A percentile compares a stretch with the other conserved stretches of the same genome.
Conservation (phyloP, 2,329 filamentous ascomycete genomes). For the Sarocladium oryzae region DNA sequence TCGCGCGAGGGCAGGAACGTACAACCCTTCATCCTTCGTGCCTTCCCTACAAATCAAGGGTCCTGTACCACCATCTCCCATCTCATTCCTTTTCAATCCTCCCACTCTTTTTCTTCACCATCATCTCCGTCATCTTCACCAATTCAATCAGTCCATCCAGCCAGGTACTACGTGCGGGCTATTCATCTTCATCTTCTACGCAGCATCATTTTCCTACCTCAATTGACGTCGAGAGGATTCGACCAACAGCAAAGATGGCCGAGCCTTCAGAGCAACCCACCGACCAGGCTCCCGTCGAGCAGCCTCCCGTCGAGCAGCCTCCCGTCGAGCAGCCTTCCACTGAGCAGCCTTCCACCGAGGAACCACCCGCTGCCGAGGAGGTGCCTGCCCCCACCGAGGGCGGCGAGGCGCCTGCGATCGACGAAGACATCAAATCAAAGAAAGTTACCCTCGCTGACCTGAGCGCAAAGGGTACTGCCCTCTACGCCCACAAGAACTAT, state of each 20-base stretch:
- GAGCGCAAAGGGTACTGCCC: conserved; percentile 70
- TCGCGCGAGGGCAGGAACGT: not conserved
- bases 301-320: not conserved
- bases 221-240: not conserved
- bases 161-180: not conserved
- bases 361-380: conserved; percentile 11
- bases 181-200: not conserved
- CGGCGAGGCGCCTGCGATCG: conserved; percentile 16
- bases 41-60: not conserved
- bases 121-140: not conserved
- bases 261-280: conserved; percentile 21
- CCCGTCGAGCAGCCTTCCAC: not conserved
- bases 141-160: not conserved
- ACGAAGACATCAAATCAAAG: conserved; percentile 41
- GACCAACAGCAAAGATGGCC: conserved; percentile 17
- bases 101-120: not conserved
- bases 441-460: conserved; percentile 70
- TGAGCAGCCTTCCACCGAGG: conserved; percentile 11
- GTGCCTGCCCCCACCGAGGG: not conserved
- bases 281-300: not conserved
- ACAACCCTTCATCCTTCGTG: too few species aligned
- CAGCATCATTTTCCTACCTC: not conserved
- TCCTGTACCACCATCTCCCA: not conserved
- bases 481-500: conserved; percentile 88
- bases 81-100: not conserved